These are phyloP conservation scores for Citropsis articulata DNA, from an alignment of 345 rosid genomes.

Conservation along the genomic window DNA sequence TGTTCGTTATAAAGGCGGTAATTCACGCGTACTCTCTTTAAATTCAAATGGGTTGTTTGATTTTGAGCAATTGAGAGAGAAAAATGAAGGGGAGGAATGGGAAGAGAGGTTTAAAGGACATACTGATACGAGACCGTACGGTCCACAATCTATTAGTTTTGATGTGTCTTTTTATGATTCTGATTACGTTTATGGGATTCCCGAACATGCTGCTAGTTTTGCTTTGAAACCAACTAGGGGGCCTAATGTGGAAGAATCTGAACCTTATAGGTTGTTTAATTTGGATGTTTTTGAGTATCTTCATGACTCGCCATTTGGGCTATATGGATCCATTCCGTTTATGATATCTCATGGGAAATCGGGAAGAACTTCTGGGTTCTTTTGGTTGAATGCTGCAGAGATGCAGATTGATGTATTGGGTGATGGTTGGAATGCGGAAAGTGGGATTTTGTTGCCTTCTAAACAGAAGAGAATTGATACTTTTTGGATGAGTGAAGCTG, in stretches of 20 bases:
- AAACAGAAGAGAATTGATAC: constrained; percentile 70
- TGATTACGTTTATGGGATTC: constrained; percentile 84
- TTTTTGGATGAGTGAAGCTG: constrained; percentile 97
- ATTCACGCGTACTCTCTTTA: constrained; percentile 55
- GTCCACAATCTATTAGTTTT: constrained; percentile 92
- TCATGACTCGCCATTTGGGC: constrained; percentile 93
- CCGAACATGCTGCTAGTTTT: constrained; percentile 86
- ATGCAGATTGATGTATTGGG: constrained; percentile 98
- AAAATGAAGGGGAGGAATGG: constrained; percentile 78
- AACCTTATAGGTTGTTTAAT: constrained; percentile 87
- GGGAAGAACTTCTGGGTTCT: constrained; percentile 73
- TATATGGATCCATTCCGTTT: constrained; percentile 90
- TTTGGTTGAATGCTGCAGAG: constrained; percentile 98
- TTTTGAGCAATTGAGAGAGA: constrained; percentile 77
- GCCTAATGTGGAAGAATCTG: constrained; percentile 81
- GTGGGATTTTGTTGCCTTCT: constrained; percentile 58
- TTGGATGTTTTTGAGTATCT: constrained; percentile 87
- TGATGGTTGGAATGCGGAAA: constrained; percentile 86
- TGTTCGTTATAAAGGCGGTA: constrained; percentile 58
- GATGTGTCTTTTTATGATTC: constrained; percentile 90
- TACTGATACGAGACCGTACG: constrained; percentile 79
- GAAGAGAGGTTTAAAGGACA: constrained; percentile 81
- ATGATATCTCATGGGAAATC: constrained; percentile 87
- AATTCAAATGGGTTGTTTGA: constrained; percentile 86
- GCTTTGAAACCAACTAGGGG: constrained; percentile 90